Percentiles rank a stretch among this genome's conserved stretches.
phyloP scores from a whole-genome alignment of 371 early-diverging fungal species.

The Mucor plumbeus region DNA sequence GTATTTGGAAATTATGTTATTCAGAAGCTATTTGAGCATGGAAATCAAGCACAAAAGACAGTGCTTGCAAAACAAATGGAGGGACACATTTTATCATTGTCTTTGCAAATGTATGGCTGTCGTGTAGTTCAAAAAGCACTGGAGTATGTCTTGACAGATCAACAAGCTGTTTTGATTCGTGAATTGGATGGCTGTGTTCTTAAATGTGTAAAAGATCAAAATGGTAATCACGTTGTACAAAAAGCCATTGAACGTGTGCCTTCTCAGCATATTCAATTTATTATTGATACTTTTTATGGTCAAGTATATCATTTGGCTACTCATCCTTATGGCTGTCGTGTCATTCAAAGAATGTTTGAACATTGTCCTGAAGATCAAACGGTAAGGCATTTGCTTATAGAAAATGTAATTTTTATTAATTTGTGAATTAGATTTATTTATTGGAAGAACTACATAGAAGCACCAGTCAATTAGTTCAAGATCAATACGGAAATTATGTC shows the following conservation, averaged over 20 bases:
- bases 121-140: slow-evolving; percentile 99
- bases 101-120: slow-evolving; percentile 99
- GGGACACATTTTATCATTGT: slow-evolving; percentile 89
- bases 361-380: slow-evolving; percentile 91
- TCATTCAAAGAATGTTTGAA: slow-evolving; percentile 99
- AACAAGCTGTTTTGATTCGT: slow-evolving; percentile 88
- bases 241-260: slow-evolving; percentile 98
- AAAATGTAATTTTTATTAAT: neutral
- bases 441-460: slow-evolving; percentile 93
- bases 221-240: slow-evolving; percentile 99
- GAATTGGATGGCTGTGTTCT: slow-evolving; percentile 95
- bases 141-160: slow-evolving; percentile 88
- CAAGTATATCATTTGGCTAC: slow-evolving; percentile 96
- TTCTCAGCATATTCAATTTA: slow-evolving; percentile 90
- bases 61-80: slow-evolving; percentile 92
- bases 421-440: slow-evolving; percentile 58
- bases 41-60: slow-evolving; percentile 86
- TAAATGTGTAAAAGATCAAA: slow-evolving; percentile 99
- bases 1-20: slow-evolving; percentile 99
- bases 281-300: slow-evolving; percentile 98
- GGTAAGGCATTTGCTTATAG: slow-evolving; percentile 39
- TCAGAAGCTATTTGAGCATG: slow-evolving; percentile 99
- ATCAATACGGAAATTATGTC: slow-evolving; percentile 99
- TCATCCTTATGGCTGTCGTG: slow-evolving; percentile 99
- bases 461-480: slow-evolving; percentile 92